Evolutionary conservation across 2,329 filamentous ascomycete genomes (phyloP), one percentile per base, ranked within the genome.

Genomic region (Talaromyces sp.): DNA sequence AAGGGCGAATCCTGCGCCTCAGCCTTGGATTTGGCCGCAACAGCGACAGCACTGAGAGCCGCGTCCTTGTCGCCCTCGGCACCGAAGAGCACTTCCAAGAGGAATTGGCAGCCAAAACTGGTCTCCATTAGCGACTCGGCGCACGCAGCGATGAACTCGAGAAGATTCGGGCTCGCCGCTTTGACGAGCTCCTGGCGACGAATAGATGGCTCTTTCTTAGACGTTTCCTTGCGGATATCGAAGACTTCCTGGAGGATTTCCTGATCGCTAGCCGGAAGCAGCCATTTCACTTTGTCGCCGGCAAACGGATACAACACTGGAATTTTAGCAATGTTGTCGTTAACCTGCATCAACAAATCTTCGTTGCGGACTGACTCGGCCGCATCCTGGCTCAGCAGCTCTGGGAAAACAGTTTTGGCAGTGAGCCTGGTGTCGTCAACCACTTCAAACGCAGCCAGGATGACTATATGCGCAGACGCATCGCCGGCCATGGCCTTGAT

Each of bases 391-490:
- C 88, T 90, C 19, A 97, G 78, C 13, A 99, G 81, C 75, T 98
- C 93, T 0, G 91, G 83, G 75, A 96, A 92, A 66, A 99, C 90
- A 33, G 90, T 83, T 78, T 96, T 98, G 57, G 87, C 83, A 3
- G 87, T 91, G 70, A 96, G 82, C 66, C 96, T 93, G 10, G 95
- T 99, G 73, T 99, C 95, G 69, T 99, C 95, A 55, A 96, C 87
- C 55, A 96, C 88, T 69, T 98, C 95, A 72, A 93, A 92, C 1
- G 92, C 91, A 1, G 92, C 84, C 60, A 98, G 82, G 36, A 99
- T 85, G 59, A 98, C 84, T 64, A 88, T 82, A 71, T 96, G 92
- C 1, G 87, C 95, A 69, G 93, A 77, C 7, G 82, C 75, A 71
- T 99, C 93, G 55, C 85, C 87, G 2, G 92, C 91, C 85, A 99